A percentile compares a stretch with the other conserved stretches of the same genome.
phyloP scores from a whole-genome alignment of 495 filamentous ascomycete species.

The Penicillium nucicola region DNA sequence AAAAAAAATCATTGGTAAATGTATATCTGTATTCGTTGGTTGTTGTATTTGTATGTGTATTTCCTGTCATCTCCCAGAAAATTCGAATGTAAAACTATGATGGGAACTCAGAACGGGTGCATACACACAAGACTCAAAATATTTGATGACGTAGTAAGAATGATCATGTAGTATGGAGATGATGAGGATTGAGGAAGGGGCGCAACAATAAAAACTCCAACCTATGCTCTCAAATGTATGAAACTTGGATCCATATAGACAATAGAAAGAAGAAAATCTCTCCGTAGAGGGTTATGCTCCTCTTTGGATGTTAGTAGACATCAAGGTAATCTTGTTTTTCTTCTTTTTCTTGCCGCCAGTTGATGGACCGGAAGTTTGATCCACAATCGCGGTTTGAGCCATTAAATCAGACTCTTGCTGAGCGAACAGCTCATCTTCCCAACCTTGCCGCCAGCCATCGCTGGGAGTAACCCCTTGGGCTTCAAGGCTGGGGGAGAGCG shows the following conservation, averaged over 20 bases:
- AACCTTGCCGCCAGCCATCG: slow-evolving; percentile 82
- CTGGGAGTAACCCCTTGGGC: slow-evolving; percentile 33
- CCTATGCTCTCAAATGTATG: background rate
- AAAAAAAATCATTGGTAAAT: too few relatives aligned
- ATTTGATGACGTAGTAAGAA: background rate
- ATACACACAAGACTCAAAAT: too few relatives aligned
- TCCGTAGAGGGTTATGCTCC: slow-evolving; percentile 47
- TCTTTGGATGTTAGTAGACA: slow-evolving; percentile 78
- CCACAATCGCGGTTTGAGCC: slow-evolving; percentile 31
- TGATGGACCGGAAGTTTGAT: slow-evolving; percentile 19
- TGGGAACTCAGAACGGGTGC: too few relatives aligned
- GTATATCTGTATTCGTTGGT: too few relatives aligned
- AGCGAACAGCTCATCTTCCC: slow-evolving; percentile 64
- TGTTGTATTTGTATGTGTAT: too few relatives aligned
- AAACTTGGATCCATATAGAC: too few relatives aligned
- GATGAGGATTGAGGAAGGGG: background rate
- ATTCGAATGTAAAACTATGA: too few relatives aligned
- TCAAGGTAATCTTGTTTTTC: slow-evolving; percentile 89
- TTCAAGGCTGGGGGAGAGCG: slow-evolving; percentile 45
- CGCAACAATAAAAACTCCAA: background rate
- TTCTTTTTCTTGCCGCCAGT: slow-evolving; percentile 66
- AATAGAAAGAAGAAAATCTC: background rate
- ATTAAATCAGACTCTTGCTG: slow-evolving; percentile 42
- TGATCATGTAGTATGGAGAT: background rate
- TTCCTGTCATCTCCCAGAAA: too few relatives aligned